These are phyloP conservation scores for Mycena maculata DNA, from an alignment of 768 basidiomycete genomes.

Conservation along the genomic window DNA sequence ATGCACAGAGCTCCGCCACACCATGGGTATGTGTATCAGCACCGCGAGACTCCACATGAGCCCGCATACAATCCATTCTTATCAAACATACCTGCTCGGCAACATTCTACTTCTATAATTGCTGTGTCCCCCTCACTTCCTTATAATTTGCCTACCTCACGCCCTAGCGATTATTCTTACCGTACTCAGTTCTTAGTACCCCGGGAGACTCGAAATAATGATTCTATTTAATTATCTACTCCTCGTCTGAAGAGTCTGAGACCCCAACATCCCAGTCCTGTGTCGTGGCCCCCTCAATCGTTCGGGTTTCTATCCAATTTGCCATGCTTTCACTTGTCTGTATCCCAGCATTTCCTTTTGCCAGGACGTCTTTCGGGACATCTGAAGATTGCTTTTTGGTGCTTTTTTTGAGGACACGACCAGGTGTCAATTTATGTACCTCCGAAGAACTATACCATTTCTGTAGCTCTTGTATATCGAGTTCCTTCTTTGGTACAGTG, in stretches of 20 bases:
- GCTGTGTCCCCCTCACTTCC: no score
- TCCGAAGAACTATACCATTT: neutral
- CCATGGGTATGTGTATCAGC: no score
- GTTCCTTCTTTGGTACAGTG: constrained; percentile 26
- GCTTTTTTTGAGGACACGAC: neutral
- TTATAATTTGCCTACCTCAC: no score
- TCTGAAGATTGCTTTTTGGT: neutral
- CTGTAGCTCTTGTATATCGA: neutral
- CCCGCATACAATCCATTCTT: no score
- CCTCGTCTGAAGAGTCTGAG: neutral
- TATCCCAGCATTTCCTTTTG: neutral
- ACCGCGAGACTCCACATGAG: no score
- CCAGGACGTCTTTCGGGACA: neutral
- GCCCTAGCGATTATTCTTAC: no score
- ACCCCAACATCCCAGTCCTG: neutral
- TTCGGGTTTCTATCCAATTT: neutral
- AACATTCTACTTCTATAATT: no score
- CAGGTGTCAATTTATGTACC: neutral
- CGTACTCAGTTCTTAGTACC: no score
- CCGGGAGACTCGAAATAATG: no score
- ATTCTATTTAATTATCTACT: no score
- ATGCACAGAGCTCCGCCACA: no score
- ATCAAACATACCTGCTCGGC: no score
- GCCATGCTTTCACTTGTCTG: neutral
- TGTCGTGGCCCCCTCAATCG: neutral